Evolutionary conservation across 345 rosid species (phyloP), one percentile per base, ranked within the genome.

Genomic region (Combretum micranthum): DNA sequence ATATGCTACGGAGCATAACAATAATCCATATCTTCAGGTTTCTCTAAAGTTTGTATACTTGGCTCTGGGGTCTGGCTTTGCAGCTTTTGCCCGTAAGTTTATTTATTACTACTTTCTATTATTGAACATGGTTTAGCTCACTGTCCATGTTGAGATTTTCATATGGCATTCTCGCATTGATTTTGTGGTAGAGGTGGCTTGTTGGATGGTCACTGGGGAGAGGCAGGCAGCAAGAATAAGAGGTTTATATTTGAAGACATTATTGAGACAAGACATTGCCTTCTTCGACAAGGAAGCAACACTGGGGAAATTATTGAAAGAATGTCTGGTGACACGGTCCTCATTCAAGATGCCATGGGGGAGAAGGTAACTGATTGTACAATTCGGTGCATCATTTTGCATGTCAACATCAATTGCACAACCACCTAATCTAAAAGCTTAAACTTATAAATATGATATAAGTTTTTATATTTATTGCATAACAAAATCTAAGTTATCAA

Each of bases 51-150:
- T 85, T 71, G 77, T 90, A 4, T 90, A 83, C 74, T 74, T 90
- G 69, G 93, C 77, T 3, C 45, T 80, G 0, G 97, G 85, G 47
- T 46, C 86, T 1, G 74, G 65, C 44, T 74, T 60, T 3, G 88
- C 83, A n/a, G 84, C 83, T 39, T 76, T 80, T 68, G 64, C 82
- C 17, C 95, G 92, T 90, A 83, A 86, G 92, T 52, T n/a, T 18
- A 44, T 18, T 7, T 13, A 16, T 10, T 16, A 32, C 12, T 23
- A 32, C 13, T 49, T 21, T 21, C 67, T 39, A 48, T 21, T 39
- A 18, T 39, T 57, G 14, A 19, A 21, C 26, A 23, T 37, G 20
- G 20, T 19, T 13, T 14, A 5, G 21, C 39, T 32, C 2, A 2
- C 15, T 4, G 15, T 7, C 22, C 15, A 20, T 57, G 63, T 32